Conservation (phyloP, 164 flowering plant species). For the Akebia trifoliata region DNA sequence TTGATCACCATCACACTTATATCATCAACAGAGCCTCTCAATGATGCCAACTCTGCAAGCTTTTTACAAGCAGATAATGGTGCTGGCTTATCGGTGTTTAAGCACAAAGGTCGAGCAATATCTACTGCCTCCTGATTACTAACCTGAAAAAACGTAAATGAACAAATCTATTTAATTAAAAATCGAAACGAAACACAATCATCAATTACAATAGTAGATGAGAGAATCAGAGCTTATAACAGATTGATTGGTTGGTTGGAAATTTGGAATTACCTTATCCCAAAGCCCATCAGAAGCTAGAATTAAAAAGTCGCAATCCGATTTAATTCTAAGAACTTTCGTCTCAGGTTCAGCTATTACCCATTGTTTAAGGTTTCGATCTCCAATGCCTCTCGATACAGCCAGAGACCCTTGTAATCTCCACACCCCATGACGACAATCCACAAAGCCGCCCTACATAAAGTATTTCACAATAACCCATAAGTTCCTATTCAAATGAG, state of each 20-base stretch:
- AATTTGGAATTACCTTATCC: slow-evolving; percentile 52
- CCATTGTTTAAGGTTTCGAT: slow-evolving; percentile 59
- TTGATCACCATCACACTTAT: too few relatives aligned
- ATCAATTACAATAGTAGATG: too few relatives aligned
- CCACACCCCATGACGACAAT: slow-evolving; percentile 60
- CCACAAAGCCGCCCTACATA: slow-evolving; percentile 78
- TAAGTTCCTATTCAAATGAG: too few relatives aligned
- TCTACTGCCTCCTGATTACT: slow-evolving; percentile 76
- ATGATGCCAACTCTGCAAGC: too few relatives aligned
- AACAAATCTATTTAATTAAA: not conserved
- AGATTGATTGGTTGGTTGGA: not conserved
- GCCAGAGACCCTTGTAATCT: slow-evolving; percentile 79
- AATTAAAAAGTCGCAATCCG: slow-evolving; percentile 61
- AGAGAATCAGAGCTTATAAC: too few relatives aligned
- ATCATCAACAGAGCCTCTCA: too few relatives aligned
- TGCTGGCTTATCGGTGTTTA: slow-evolving; percentile 21
- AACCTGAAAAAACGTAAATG: slow-evolving; percentile 43
- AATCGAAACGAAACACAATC: not conserved
- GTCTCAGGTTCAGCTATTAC: slow-evolving; percentile 68
- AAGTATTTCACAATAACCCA: too few relatives aligned
- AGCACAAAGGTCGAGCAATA: slow-evolving; percentile 38
- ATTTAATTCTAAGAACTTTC: slow-evolving; percentile 26
- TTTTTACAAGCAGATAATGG: slow-evolving; percentile 48
- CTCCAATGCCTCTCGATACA: slow-evolving; percentile 85
- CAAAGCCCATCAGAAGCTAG: slow-evolving; percentile 85